phyloP scores from a whole-genome alignment of 192 early-diverging fungal genomes.

The Coemansia sp. region DNA sequence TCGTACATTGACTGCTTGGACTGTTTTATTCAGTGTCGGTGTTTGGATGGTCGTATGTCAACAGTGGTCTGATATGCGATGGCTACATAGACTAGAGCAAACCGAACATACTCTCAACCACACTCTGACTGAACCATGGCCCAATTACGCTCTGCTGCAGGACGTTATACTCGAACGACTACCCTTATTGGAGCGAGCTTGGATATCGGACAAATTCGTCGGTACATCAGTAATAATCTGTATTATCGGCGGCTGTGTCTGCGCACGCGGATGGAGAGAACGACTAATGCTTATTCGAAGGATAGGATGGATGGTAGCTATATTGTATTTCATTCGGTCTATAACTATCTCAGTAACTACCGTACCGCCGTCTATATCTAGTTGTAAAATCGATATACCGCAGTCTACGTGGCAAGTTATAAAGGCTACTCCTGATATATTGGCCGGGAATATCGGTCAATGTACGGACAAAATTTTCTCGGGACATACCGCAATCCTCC shows the following conservation, averaged over 20 bases:
- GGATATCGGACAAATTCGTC: constrained; percentile 62
- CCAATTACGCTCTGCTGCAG: constrained; percentile 34
- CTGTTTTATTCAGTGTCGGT: constrained; percentile 40
- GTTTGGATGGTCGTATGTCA: constrained; percentile 60
- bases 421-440: constrained; percentile 49
- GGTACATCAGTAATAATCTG: constrained; percentile 52
- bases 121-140: constrained; percentile 24
- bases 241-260: constrained; percentile 44
- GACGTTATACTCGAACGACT: constrained; percentile 60
- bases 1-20: constrained; percentile 39
- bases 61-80: constrained; percentile 58
- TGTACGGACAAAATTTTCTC: constrained; percentile 72
- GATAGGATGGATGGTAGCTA: constrained; percentile 59
- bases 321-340: constrained; percentile 61
- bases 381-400: constrained; percentile 48
- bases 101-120: neutral
- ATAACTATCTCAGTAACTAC: constrained; percentile 64
- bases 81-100: constrained; percentile 28
- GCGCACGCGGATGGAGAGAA: constrained; percentile 58
- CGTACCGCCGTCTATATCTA: constrained; percentile 55
- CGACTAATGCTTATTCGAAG: constrained; percentile 61
- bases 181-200: constrained; percentile 46
- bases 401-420: constrained; percentile 55
- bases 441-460: constrained; percentile 57
- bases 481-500: constrained; percentile 64